Evolutionary conservation across 192 early-diverging fungal genomes (phyloP).

Genomic region (Coemansia sp.): DNA sequence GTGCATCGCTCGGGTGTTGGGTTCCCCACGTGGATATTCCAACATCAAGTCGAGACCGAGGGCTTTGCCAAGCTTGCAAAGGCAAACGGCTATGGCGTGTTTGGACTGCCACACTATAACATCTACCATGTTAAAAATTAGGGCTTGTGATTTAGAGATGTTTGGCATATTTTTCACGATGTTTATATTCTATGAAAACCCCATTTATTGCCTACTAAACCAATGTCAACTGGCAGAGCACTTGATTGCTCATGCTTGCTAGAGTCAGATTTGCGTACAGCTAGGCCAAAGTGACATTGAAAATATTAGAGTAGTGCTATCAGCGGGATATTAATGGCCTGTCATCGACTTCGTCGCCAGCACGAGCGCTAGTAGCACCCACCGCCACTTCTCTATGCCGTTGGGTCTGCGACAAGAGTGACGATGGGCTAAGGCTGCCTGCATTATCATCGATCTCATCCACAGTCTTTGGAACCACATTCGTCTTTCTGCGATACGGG

Average conservation of each 20-base stretch:
- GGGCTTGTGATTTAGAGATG: not conserved
- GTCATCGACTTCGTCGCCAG: slow-evolving; percentile 3
- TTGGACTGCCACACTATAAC: slow-evolving; percentile 61
- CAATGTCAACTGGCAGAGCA: not conserved
- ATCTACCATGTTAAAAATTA: slow-evolving; percentile 56
- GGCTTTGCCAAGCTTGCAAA: slow-evolving; percentile 72
- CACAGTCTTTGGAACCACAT: not conserved
- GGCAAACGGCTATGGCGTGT: slow-evolving; percentile 59
- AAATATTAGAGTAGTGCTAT: not conserved
- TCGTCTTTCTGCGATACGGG: slow-evolving; percentile 13
- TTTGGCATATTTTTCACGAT: not conserved
- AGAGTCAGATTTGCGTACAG: too few species aligned
- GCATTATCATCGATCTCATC: not conserved
- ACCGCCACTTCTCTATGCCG: not conserved
- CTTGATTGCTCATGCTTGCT: too few species aligned
- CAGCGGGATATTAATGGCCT: not conserved
- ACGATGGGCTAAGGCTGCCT: not conserved
- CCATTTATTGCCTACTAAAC: not conserved
- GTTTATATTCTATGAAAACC: not conserved
- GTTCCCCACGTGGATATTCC: slow-evolving; percentile 61
- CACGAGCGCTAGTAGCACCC: slow-evolving; percentile 1
- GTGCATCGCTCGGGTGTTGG: slow-evolving; percentile 66
- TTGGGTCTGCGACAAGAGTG: not conserved
- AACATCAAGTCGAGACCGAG: slow-evolving; percentile 71
- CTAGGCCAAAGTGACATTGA: not conserved